Evolutionary conservation across 805 yeast species (phyloP).

Genomic region (Komagataella pastoris): DNA sequence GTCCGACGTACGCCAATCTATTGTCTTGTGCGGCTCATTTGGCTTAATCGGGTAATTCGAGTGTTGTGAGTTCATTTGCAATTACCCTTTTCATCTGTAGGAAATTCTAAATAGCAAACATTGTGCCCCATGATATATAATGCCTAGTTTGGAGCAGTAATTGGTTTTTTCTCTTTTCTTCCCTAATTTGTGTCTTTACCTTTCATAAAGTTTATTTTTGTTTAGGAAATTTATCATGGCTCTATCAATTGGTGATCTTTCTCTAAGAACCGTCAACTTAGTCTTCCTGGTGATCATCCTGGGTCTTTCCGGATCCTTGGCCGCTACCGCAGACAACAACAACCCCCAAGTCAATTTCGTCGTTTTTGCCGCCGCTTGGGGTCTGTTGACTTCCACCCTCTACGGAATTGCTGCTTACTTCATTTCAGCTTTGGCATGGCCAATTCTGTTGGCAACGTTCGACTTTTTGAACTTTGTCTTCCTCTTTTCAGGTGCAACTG

Average conservation of each 20-base stretch:
- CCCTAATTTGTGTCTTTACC: neutral
- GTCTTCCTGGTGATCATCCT: constrained; percentile 64
- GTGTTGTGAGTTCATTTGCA: neutral
- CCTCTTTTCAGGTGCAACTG: constrained; percentile 90
- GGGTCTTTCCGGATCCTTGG: constrained; percentile 84
- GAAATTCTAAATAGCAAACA: neutral
- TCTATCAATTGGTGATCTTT: constrained; percentile 62
- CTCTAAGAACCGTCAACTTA: constrained; percentile 65
- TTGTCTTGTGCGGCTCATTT: neutral
- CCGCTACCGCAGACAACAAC: constrained; percentile 37
- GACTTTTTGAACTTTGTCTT: constrained; percentile 87
- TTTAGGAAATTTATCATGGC: neutral
- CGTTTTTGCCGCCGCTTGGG: constrained; percentile 82
- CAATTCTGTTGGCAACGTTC: constrained; percentile 55
- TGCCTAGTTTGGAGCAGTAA: neutral
- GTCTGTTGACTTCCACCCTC: constrained; percentile 64
- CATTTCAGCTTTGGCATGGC: constrained; percentile 75
- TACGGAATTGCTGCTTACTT: constrained; percentile 74
- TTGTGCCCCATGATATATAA: neutral
- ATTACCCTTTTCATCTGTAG: neutral
- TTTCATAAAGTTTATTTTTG: neutral
- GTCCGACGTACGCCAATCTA: neutral
- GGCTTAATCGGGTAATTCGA: neutral
- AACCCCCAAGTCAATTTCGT: constrained; percentile 81
- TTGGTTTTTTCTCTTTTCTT: neutral